Evolutionary conservation across 768 basidiomycete genomes (phyloP), one percentile per base, ranked within the genome.

Genomic region (Boletus pseudo-olivaceus): DNA sequence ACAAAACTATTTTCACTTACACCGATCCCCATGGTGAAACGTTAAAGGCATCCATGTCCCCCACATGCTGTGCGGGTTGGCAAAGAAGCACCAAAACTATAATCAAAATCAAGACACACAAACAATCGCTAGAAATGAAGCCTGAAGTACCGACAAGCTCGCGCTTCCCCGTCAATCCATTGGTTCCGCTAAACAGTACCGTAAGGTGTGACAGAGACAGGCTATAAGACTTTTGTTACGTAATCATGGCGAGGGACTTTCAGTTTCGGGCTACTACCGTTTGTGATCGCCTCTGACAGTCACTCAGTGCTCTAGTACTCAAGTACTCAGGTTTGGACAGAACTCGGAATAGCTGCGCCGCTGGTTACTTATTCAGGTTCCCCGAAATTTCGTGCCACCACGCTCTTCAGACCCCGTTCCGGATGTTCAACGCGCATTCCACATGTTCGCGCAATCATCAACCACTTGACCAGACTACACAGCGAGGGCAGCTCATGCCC

Each of bases 361-460:
- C 47, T 58, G 38, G 53, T 26, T 46, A 49, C 45, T 45, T 45
- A 19, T 53, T 54, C 55, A 49, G 39, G 26, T 51, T 49, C 55
- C 49, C 53, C 34, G 63, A 55, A 54, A 55, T 56, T 54, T 59
- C 58, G 50, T 56, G 40, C 52, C 53, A 41, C 58, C 63, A 70
- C 53, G 57, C 50, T 55, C 60, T 51, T 61, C 56, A 60, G 57
- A 63, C 66, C 68, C 63, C 62, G 57, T 55, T 67, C 56, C 53
- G 51, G 60, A 56, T 50, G 60, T 62, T 58, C 68, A 68, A 70
- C 52, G 70, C 68, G 61, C 60, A 62, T 46, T 61, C 68, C 68
- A 68, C 68, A 72, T 70, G 67, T 68, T 60, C 63, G 50, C 57
- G 58, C 66, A 61, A 68, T 49, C 53, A 66, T 52, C 51, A 58